Evolutionary conservation across 805 yeast species (phyloP).

Genomic region (Tetrapisispora namnaoensis): DNA sequence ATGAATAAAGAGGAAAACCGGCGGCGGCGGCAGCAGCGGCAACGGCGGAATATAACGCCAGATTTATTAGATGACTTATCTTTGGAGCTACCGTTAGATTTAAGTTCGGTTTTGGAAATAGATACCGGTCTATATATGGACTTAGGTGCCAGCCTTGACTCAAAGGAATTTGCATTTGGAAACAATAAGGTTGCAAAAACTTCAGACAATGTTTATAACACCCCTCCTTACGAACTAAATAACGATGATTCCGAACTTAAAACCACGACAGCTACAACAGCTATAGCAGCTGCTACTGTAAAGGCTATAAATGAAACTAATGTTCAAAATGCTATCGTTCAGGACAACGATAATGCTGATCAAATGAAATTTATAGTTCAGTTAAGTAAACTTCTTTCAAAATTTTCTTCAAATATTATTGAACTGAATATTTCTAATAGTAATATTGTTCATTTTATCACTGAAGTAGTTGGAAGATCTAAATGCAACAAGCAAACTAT

Average conservation of each 20-base stretch:
- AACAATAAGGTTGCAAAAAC: not conserved
- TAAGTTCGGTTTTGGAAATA: not conserved
- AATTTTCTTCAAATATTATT: not conserved
- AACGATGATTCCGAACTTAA: not conserved
- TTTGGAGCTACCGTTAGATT: not conserved
- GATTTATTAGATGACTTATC: not conserved
- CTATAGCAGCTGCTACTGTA: not conserved
- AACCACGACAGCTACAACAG: not conserved
- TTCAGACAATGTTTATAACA: constrained; percentile 6
- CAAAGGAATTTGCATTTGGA: not conserved
- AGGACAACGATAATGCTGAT: not conserved
- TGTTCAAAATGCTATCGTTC: not conserved
- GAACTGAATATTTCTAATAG: constrained; percentile 10
- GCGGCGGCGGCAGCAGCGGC: constrained; percentile 1
- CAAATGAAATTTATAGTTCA: constrained; percentile 1
- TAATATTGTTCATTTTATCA: constrained; percentile 9
- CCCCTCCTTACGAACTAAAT: constrained; percentile 11
- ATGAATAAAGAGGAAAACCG: not conserved
- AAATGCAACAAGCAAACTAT: constrained; percentile 14
- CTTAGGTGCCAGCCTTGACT: not conserved
- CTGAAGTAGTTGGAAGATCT: constrained; percentile 19
- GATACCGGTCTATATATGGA: not conserved
- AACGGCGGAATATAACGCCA: constrained; percentile 1
- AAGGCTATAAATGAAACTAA: not conserved
- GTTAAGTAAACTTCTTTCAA: constrained; percentile 2